Evolutionary conservation across 345 rosid genomes (phyloP), one percentile per base, ranked within the genome.

Genomic region (Hibiscus syriacus): DNA sequence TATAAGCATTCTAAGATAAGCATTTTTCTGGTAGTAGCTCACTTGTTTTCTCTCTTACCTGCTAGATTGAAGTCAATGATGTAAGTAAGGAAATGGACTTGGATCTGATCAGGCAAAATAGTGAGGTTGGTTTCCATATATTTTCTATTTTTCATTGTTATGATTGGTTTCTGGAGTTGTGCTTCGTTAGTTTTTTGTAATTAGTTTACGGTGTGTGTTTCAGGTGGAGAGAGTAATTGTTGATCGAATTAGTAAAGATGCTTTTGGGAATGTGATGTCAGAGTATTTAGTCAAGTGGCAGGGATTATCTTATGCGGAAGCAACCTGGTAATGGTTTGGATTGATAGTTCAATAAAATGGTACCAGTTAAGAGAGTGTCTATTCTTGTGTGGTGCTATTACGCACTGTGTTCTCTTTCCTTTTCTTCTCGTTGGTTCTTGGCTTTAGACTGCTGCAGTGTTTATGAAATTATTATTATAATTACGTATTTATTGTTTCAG

Each of bases 31-130:
- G 52, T 11, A 19, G 20, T 52, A 46, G 38, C 13, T 43, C 17
- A 55, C 20, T 20, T 29, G 20, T 17, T 9, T 22, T 0, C 39
- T 50, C 36, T 50, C 27, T 55, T 67, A 48, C 49, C 63, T 74
- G 49, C 75, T 80, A 94, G 99, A 91, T 94, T 65, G 99, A 94
- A 84, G 89, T 91, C 80, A 89, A 78, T 74, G 99, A 91, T 72
- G 99, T 94, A 73, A 91, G 97, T 79, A 94, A 85, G 83, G 99
- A 94, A 87, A 94, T 94, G 97, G 99, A 94, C 80, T 80, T 94
- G 72, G 99, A 94, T 82, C 87, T 94, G 71, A 89, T 91, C 73
- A 94, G 85, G 85, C 99, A 89, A 82, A 87, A 94, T 67, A 81
- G 92, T 76, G 92, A 89, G 99, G 99, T 93, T 68, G 73, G 77